Conservation (phyloP, 331 rosid genomes). For the Prunus yedoensis region DNA sequence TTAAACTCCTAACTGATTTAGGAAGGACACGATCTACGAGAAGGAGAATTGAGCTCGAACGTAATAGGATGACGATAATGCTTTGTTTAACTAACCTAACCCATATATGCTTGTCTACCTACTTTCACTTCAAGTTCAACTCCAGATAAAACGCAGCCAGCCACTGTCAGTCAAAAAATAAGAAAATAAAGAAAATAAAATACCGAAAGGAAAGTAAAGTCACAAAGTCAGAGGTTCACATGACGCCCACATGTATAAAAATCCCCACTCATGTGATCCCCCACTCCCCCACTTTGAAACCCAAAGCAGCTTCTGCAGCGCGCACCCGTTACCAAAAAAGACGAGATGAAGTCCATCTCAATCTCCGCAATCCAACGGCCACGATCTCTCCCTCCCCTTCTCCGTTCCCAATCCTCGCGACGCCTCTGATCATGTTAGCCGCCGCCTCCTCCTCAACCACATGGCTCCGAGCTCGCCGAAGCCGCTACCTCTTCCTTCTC, state of each 20-base stretch:
- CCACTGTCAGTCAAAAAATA: no score
- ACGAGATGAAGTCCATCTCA: constrained; percentile 23
- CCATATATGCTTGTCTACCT: no score
- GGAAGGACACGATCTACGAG: no score
- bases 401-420: not conserved
- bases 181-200: no score
- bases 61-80: no score
- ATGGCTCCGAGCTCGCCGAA: constrained; percentile 61
- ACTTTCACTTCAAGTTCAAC: no score
- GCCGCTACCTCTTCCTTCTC: constrained; percentile 48
- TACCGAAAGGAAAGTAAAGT: not conserved
- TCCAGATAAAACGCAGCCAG: no score
- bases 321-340: not conserved
- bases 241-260: not conserved
- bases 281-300: not conserved
- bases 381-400: constrained; percentile 7
- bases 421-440: constrained; percentile 45
- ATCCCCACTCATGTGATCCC: not conserved
- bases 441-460: constrained; percentile 44
- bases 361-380: constrained; percentile 12
- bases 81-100: no score
- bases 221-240: not conserved
- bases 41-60: no score
- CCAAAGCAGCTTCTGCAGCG: not conserved
- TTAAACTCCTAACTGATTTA: no score